Base-by-base conservation (phyloP, 805 yeast genomes). In the Metschnikowia matae region DNA sequence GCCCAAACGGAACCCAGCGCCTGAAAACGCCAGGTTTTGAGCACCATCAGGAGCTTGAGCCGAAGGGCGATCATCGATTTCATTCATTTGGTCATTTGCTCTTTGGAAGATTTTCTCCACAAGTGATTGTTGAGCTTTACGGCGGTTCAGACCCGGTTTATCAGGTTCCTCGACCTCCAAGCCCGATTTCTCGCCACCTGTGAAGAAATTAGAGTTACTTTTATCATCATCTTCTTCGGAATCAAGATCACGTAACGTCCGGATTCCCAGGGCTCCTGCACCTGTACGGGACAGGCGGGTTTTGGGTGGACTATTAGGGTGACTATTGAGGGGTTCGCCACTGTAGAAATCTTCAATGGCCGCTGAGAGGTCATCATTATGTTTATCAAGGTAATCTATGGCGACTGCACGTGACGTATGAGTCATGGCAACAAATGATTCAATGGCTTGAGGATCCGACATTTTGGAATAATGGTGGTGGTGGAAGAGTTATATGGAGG, bases 121-220 rank as follows among this genome's bases (percentile, higher is more conserved):
- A 36, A 87, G 64, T 71, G 69, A 56, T 72, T 76, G 59, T 72
- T 70, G 47, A 2, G 41, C 35, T 14, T 40, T 44, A n/a, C 48
- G 42, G n/a, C 36, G 42, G 75, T 68, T 54, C 47, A 62, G 70
- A 46, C 72, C 69, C 51, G 72, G 67, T 50, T 69, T 69, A 55
- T 74, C 74, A 21, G 94, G 94, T 61, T 87, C 87, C 58, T 88
- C 89, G 18, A 87, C 91, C 64, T 85, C 87, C 55, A 87, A 71
- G 4, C 83, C 94, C 1, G 91, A 85, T 51, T 87, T 87, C 64
- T 86, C 91, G 21, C 79, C 89, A 14, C 84, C 84, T 0, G 87
- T 84, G 67, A 80, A 83, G 53, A 83, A 79, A 59, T 83, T 81
- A 31, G 66, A 66, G 48, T 68, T 63, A 50, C 84, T 79, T 36